Conservation (phyloP, 1,284 basidiomycete species). For the Rhodotorula glutinis region DNA sequence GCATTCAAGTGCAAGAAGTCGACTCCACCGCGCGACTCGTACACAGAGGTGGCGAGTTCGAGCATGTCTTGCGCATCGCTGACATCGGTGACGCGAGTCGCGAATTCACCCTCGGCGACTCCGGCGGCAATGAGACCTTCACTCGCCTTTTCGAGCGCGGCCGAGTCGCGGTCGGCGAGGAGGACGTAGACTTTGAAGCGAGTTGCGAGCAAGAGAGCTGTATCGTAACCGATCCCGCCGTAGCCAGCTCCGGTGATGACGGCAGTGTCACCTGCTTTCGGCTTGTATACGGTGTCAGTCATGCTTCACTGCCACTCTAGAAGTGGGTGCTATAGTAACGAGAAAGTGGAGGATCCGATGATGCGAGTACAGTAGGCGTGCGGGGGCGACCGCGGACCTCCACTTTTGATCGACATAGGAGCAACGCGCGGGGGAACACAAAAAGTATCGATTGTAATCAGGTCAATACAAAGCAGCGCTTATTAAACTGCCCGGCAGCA, state of each 20-base stretch:
- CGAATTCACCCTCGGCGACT: constrained; percentile 25
- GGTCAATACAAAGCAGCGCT: too few species aligned
- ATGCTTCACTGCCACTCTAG: too few species aligned
- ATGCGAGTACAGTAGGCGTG: too few species aligned
- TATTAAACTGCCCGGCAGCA: too few species aligned
- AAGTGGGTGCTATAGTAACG: too few species aligned
- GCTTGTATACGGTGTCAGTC: background rate
- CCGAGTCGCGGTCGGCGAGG: constrained; percentile 34
- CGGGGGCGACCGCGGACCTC: too few species aligned
- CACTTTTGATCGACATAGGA: too few species aligned
- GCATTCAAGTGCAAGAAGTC: constrained; percentile 43
- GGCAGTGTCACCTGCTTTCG: constrained; percentile 9
- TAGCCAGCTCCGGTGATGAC: constrained; percentile 39
- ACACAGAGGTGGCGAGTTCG: constrained; percentile 29
- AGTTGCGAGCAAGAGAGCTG: constrained; percentile 19
- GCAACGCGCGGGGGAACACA: too few species aligned
- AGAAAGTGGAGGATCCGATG: too few species aligned
- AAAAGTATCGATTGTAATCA: too few species aligned
- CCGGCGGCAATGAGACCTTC: constrained; percentile 9
- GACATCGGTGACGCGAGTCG: constrained; percentile 35
- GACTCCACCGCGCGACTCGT: constrained; percentile 28
- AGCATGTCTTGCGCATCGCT: constrained; percentile 21
- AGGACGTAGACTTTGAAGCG: constrained; percentile 29
- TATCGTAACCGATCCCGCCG: constrained; percentile 41
- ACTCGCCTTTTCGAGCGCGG: constrained; percentile 12